These are phyloP conservation scores for Kwoniella europaea DNA, from an alignment of 768 basidiomycete species.

Conservation along the genomic window DNA sequence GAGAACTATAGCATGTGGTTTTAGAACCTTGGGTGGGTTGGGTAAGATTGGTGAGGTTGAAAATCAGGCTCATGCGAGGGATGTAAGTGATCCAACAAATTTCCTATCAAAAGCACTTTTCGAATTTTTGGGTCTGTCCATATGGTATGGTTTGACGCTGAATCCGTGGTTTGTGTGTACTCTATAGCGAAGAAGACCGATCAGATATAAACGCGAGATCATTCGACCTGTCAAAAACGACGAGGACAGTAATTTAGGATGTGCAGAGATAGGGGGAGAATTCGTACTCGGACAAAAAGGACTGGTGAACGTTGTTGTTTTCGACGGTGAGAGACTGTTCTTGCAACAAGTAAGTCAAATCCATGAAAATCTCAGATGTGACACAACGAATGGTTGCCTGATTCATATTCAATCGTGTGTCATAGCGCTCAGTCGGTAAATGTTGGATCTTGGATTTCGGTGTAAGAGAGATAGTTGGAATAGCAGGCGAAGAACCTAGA, in stretches of 20 bases:
- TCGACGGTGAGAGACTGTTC: slow-evolving; percentile 9
- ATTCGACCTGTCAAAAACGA: neutral
- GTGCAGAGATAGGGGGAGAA: neutral
- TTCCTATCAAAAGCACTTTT: neutral
- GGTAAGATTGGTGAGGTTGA: neutral
- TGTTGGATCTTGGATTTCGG: slow-evolving; percentile 13
- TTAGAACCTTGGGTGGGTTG: neutral
- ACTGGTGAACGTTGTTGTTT: neutral
- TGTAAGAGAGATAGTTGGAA: slow-evolving; percentile 6
- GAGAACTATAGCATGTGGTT: neutral
- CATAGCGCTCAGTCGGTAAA: neutral
- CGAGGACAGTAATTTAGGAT: neutral
- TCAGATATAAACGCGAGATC: neutral
- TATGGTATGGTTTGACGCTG: neutral
- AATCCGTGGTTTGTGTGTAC: no score
- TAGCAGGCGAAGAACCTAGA: slow-evolving; percentile 1
- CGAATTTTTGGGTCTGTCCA: no score
- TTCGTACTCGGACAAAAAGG: slow-evolving; percentile 3
- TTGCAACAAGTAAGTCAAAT: slow-evolving; percentile 8
- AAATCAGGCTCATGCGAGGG: neutral
- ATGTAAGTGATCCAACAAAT: neutral
- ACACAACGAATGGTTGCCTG: neutral
- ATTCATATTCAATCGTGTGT: neutral
- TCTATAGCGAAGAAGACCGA: neutral
- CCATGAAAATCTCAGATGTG: neutral